Percentiles rank a stretch among this genome's conserved stretches.
phyloP scores from a whole-genome alignment of 1,284 basidiomycete species.

The Puccinia triticina region DNA sequence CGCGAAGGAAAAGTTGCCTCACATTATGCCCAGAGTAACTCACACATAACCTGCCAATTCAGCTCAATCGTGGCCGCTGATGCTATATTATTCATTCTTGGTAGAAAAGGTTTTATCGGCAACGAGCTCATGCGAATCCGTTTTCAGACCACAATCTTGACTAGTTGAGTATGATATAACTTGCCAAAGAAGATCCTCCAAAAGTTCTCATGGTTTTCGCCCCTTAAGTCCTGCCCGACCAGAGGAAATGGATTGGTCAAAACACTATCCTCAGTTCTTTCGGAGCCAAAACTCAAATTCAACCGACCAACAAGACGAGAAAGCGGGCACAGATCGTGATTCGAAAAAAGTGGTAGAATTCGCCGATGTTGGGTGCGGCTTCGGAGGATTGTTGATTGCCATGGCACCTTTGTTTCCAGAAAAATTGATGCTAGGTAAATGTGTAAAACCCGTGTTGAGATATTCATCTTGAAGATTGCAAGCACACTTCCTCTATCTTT shows the following conservation, averaged over 20 bases:
- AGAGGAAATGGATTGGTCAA: slow-evolving; percentile 76
- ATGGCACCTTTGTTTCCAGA: slow-evolving; percentile 90
- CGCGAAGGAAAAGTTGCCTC: slow-evolving; percentile 15
- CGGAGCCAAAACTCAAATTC: slow-evolving; percentile 56
- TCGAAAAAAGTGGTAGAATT: slow-evolving; percentile 74
- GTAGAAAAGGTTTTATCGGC: slow-evolving; percentile 95
- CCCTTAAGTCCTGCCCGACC: slow-evolving; percentile 72
- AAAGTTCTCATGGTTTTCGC: not conserved
- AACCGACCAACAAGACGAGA: slow-evolving; percentile 54
- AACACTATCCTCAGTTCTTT: slow-evolving; percentile 78
- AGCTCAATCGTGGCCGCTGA: not conserved
- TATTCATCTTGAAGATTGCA: slow-evolving; percentile 9
- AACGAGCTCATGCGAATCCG: slow-evolving; percentile 96
- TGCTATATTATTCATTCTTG: not conserved
- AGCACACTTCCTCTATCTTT: not conserved
- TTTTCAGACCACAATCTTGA: slow-evolving; percentile 92
- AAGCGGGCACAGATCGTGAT: slow-evolving; percentile 54
- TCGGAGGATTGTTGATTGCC: slow-evolving; percentile 88
- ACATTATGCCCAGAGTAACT: slow-evolving; percentile 46
- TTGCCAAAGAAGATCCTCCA: not conserved
- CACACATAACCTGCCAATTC: not conserved
- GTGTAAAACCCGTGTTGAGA: not conserved
- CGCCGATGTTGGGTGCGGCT: slow-evolving; percentile 96
- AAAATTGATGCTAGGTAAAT: slow-evolving; percentile 83
- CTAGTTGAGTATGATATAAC: slow-evolving; percentile 64